phyloP scores from a whole-genome alignment of 2,329 filamentous ascomycete genomes.

The Cadophora sp. region DNA sequence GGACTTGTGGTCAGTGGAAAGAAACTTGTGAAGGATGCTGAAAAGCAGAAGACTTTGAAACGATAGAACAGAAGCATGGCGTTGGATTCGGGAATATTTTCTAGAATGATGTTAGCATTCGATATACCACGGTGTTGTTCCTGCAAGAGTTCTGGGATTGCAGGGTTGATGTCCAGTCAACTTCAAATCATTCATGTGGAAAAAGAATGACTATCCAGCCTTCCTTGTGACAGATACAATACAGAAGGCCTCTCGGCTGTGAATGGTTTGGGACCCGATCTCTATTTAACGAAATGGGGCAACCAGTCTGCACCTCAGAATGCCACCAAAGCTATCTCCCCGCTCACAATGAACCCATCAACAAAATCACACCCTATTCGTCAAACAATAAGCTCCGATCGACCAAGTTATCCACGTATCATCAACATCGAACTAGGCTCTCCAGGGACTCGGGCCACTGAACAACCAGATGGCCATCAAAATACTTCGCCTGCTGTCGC shows the following conservation, averaged over 20 bases:
- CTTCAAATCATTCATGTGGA: too few species aligned
- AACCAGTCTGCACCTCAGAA: too few species aligned
- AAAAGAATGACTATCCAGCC: too few species aligned
- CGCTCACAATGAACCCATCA: not conserved
- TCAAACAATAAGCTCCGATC: not conserved
- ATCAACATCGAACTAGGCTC: conserved; percentile 4
- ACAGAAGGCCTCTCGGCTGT: too few species aligned
- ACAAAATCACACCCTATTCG: not conserved
- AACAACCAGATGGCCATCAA: not conserved
- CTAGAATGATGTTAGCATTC: not conserved
- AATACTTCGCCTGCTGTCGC: too few species aligned
- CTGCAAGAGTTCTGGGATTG: too few species aligned
- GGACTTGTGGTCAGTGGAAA: conserved; percentile 82
- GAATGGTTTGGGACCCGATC: too few species aligned
- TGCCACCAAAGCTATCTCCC: not conserved
- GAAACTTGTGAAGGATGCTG: conserved; percentile 81
- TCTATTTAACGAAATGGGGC: too few species aligned
- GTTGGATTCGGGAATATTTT: not conserved
- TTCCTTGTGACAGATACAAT: too few species aligned
- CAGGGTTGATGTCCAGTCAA: too few species aligned
- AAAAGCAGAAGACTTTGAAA: conserved; percentile 84
- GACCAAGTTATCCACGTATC: not conserved
- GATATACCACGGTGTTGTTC: not conserved
- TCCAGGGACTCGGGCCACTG: not conserved
- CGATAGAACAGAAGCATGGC: conserved; percentile 48